Evolutionary conservation across 345 rosid species (phyloP), one percentile per base, ranked within the genome.

Genomic region (Arabidopsis arenosa): DNA sequence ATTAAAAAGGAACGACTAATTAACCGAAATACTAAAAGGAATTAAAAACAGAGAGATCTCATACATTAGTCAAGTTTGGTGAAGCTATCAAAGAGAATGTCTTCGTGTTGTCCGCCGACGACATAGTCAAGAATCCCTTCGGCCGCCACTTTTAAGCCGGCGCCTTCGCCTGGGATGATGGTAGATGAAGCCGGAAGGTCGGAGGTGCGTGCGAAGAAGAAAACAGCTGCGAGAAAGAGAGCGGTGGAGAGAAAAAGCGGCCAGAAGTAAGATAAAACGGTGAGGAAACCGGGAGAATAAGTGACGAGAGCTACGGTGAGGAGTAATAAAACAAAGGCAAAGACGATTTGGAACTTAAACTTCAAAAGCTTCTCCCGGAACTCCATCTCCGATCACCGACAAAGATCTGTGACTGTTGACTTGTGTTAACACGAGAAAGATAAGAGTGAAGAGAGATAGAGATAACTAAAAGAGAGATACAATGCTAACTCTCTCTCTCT

Each of bases 171-270:
- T 15, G 72, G 74, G 37, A 71, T 44, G 37, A 71, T 44, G 43
- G 77, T 59, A 51, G 77, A 59, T 15, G 81, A 66, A 10, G 77
- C 43, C 3, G 80, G 80, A 3, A 67, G 68, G 12, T 85, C 67
- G 2, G 89, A 82, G 67, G 84, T 83, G 44, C 83, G 85, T 5
- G 84, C 94, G 44, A 91, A 87, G 83, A 93, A 79, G 83, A 85
- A 48, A 72, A 88, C 88, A 14, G 90, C 89, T 5, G 70, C 85
- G 14, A 93, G 94, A 70, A 93, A 93, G 64, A 93, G 86, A 61
- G 94, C 85, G 2, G 98, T 93, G 83, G 98, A 93, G 80, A 93
- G 84, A 53, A 87, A 72, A n/a, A 93, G 83, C 35, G 98, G 98
- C 93, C 97, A 91, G 52, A 93, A 93, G 85, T 88, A 93, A 72